Conservation (phyloP, 139 green algal genomes). For the Ulvella scutata region DNA sequence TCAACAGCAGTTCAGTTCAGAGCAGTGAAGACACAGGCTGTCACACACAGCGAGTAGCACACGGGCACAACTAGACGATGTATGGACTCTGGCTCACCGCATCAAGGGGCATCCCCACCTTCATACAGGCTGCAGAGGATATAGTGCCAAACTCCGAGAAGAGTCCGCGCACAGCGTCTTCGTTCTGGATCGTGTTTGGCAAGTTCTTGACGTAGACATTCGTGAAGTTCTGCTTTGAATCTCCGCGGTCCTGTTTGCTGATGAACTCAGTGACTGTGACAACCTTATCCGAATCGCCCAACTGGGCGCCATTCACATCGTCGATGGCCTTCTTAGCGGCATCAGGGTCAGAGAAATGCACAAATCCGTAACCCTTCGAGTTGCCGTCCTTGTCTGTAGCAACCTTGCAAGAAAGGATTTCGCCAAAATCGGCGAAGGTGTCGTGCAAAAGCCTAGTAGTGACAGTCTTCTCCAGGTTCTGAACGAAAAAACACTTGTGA, state of each 20-base stretch:
- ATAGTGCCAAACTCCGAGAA: conserved; percentile 53
- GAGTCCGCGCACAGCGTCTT: conserved; percentile 50
- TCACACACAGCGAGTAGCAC: too few relatives aligned
- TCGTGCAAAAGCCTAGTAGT: conserved; percentile 89
- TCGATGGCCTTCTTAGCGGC: conserved; percentile 59
- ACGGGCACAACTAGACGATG: too few relatives aligned
- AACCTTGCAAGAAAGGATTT: conserved; percentile 60
- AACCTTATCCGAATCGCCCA: conserved; percentile 44
- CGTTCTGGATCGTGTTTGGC: conserved; percentile 25
- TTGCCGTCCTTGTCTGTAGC: conserved; percentile 32
- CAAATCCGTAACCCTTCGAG: conserved; percentile 85
- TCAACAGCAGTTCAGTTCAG: neutral
- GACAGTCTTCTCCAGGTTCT: conserved; percentile 84
- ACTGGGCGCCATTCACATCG: conserved; percentile 42
- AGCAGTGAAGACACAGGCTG: neutral
- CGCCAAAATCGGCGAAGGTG: conserved; percentile 79
- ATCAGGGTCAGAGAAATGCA: conserved; percentile 79
- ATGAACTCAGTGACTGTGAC: conserved; percentile 7
- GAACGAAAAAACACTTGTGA: neutral
- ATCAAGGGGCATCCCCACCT: conserved; percentile 27
- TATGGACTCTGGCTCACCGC: too few relatives aligned
- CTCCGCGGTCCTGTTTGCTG: conserved; percentile 5
- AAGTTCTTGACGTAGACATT: conserved; percentile 94
- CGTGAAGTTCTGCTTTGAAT: conserved; percentile 38
- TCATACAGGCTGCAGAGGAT: conserved; percentile 54